These are phyloP conservation scores for Penicillium robsamsonii DNA, from an alignment of 495 filamentous ascomycete genomes.

Conservation along the genomic window DNA sequence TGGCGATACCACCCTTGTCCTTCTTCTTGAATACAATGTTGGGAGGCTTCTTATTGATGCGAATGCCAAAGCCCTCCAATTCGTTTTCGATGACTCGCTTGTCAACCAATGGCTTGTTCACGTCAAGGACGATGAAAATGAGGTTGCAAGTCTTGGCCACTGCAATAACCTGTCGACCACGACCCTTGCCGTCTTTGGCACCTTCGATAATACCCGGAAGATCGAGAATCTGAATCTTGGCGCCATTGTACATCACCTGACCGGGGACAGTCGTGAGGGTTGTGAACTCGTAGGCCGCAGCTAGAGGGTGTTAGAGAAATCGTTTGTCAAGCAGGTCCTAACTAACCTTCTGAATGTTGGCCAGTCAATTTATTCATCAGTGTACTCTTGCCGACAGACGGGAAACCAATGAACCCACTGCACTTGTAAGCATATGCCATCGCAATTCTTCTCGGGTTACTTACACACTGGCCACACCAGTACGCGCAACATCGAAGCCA, in stretches of 20 bases:
- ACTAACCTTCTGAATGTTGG: constrained; percentile 83
- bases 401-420: constrained; percentile 71
- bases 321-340: not conserved
- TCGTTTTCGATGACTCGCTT: constrained; percentile 97
- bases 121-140: constrained; percentile 97
- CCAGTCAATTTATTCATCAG: constrained; percentile 93
- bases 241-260: constrained; percentile 94
- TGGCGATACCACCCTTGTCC: constrained; percentile 94
- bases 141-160: constrained; percentile 98
- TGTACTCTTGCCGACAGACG: constrained; percentile 97
- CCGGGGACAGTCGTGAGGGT: constrained; percentile 96
- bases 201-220: constrained; percentile 98
- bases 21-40: constrained; percentile 99
- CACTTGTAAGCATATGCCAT: constrained; percentile 11
- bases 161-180: constrained; percentile 97
- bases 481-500: constrained; percentile 97
- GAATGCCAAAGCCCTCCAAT: constrained; percentile 94
- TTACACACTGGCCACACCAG: constrained; percentile 92
- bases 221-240: constrained; percentile 98
- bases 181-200: constrained; percentile 96
- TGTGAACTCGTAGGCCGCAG: constrained; percentile 96
- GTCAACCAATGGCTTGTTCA: constrained; percentile 96
- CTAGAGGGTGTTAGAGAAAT: constrained; percentile 40
- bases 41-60: constrained; percentile 94
- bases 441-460: constrained; percentile 39